Evolutionary conservation across 768 basidiomycete genomes (phyloP), one percentile per base, ranked within the genome.

Genomic region (Paxillus ammoniavirescens): DNA sequence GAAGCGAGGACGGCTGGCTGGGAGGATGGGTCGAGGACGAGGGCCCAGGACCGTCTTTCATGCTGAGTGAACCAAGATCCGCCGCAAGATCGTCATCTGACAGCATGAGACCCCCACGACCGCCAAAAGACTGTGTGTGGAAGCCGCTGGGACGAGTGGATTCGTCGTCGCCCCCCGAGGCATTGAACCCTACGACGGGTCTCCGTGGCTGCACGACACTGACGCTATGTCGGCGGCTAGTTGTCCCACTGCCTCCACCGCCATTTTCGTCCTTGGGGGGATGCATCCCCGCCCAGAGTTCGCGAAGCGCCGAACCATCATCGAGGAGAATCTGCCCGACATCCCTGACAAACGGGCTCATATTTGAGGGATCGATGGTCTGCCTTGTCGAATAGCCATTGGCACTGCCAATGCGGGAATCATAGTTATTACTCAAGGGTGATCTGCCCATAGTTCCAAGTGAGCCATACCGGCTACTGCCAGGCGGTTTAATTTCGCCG

Each of bases 291-390:
- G 84, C 77, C 89, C 89, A 91, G 4, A 91, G 75, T 57, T 90
- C 87, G 33, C 86, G 76, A 60, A 90, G 81, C 0, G 84, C 83
- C 0, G 84, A 80, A 4, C 82, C 83, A 52, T 91, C 89, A 62
- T 91, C 88, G 46, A 86, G 69, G 35, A 91, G 69, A 52, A 92
- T 89, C 69, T 87, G 83, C 6, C 82, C 83, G 15, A 93, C 87
- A 66, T 93, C 89, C 21, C 91, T 76, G n/a, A 89, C 82, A 65
- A 93, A 93, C 0, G 91, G 91, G 58, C 82, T 85, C 81, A 90
- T 88, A 66, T 92, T 93, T 30, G 89, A 87, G 40, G 82, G 70
- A 69, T 91, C 79, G 21, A 69, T 69, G 31, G 75, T 64, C 54
- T 76, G 72, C 57, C 70, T 70, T 60, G 57, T 73, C 52, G 74